A percentile compares a stretch with the other conserved stretches of the same genome.
Conservation (phyloP, 176 grass and related monocot species). For the Aegilops bicornis region DNA sequence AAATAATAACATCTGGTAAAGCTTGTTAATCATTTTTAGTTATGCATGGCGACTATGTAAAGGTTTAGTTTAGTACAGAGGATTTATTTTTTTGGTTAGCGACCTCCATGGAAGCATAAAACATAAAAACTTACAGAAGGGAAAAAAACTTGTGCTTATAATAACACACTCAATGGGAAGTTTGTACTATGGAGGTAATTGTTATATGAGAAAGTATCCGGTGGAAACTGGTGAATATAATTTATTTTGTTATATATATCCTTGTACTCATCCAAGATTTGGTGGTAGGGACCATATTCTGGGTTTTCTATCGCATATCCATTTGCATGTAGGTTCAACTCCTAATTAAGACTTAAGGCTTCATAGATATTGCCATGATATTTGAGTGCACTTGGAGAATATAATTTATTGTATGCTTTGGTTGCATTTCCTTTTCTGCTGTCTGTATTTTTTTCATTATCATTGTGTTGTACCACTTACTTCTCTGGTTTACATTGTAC, state of each 20-base stretch:
- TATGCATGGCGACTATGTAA: constrained; percentile 10
- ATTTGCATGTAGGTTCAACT: constrained; percentile 12
- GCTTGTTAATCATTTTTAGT: neutral
- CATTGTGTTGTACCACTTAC: constrained; percentile 20
- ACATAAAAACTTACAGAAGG: neutral
- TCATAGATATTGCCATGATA: neutral
- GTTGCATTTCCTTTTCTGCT: neutral
- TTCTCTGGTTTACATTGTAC: constrained; percentile 23
- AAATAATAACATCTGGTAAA: constrained; percentile 1
- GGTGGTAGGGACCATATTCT: neutral
- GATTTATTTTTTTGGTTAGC: neutral
- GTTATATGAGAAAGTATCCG: neutral
- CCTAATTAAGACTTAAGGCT: neutral
- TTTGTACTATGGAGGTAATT: neutral
- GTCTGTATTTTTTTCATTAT: neutral
- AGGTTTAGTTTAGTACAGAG: neutral
- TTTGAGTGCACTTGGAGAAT: constrained; percentile 15
- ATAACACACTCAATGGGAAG: neutral
- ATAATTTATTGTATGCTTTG: constrained; percentile 14
- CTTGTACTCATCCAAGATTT: constrained; percentile 5
- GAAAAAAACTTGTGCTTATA: neutral
- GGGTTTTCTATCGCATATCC: neutral
- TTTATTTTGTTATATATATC: neutral
- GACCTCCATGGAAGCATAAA: neutral
- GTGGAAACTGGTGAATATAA: neutral